Percentiles rank a stretch among this genome's conserved stretches.
Evolutionary conservation across 306 rosid genomes (phyloP).

Genomic region (Argentina anserina): DNA sequence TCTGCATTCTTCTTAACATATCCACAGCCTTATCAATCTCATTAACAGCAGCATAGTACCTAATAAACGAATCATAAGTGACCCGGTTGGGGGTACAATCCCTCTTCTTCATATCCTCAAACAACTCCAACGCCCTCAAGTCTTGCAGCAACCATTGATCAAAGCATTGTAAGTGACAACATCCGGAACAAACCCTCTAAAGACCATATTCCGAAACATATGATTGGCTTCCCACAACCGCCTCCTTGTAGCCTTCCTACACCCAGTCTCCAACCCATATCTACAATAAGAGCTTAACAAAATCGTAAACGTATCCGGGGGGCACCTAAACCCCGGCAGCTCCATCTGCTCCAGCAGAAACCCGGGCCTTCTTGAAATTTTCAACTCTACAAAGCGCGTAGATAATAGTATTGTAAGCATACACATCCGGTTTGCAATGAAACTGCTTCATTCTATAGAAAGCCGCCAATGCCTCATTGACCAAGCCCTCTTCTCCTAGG

Average conservation of each 20-base stretch:
- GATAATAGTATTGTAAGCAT: conserved; percentile 58
- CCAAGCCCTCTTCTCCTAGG: conserved; percentile 78
- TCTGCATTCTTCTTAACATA: conserved; percentile 63
- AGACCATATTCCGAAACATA: conserved; percentile 73
- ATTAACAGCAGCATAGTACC: conserved; percentile 72
- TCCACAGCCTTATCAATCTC: conserved; percentile 74
- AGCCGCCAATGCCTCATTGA: conserved; percentile 51
- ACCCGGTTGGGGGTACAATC: conserved; percentile 61
- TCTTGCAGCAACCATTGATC: conserved; percentile 88
- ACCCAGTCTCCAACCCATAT: conserved; percentile 58
- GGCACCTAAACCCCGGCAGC: conserved; percentile 75
- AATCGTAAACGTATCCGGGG: conserved; percentile 63
- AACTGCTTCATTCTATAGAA: conserved; percentile 75
- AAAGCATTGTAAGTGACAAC: conserved; percentile 79
- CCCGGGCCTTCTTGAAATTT: conserved; percentile 59
- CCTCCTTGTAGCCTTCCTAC: conserved; percentile 69
- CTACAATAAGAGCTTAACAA: conserved; percentile 71
- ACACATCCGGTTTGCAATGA: conserved; percentile 65
- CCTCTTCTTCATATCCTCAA: conserved; percentile 73
- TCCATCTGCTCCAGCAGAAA: conserved; percentile 81
- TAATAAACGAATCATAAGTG: conserved; percentile 67
- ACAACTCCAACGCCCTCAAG: conserved; percentile 70
- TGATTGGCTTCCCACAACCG: conserved; percentile 83
- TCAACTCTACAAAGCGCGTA: conserved; percentile 69
- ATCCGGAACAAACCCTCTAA: conserved; percentile 73